A percentile compares a stretch with the other conserved stretches of the same genome.
Evolutionary conservation across 2,329 filamentous ascomycete species (phyloP).

Genomic region (Fusarium neocosmosporiellum): DNA sequence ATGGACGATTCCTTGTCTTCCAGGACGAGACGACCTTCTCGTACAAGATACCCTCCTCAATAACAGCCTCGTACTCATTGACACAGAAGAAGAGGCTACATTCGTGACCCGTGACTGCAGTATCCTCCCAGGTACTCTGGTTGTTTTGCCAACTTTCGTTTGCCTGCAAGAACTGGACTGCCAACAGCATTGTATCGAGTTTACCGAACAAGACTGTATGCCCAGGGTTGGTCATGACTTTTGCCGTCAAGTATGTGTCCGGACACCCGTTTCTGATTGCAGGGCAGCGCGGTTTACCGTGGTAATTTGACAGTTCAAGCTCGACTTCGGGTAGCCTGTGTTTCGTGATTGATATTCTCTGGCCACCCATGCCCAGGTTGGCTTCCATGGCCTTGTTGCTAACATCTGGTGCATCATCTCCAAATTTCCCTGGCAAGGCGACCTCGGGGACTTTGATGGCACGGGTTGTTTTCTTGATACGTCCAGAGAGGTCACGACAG

Average conservation of each 20-base stretch:
- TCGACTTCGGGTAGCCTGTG: background rate
- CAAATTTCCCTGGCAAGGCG: background rate
- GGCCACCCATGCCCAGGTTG: background rate
- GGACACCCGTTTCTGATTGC: background rate
- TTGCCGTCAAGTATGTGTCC: conserved; percentile 8
- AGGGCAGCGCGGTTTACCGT: background rate
- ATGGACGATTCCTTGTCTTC: background rate
- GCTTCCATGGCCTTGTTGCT: background rate
- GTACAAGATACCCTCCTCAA: conserved; percentile 5
- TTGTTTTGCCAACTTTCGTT: conserved; percentile 2
- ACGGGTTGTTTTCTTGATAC: background rate
- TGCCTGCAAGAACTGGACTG: conserved; percentile 8
- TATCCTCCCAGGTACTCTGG: conserved; percentile 8
- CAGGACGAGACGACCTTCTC: conserved; percentile 2
- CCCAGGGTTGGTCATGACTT: conserved; percentile 12
- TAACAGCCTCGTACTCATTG: background rate
- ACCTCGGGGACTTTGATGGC: background rate
- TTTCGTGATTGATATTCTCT: background rate
- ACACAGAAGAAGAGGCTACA: conserved; percentile 22
- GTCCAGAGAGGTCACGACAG: background rate
- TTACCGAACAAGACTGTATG: background rate
- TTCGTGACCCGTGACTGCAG: background rate
- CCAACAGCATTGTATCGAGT: conserved; percentile 3
- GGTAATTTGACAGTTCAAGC: background rate
- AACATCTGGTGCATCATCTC: background rate